These are phyloP conservation scores for Cicer arietinum DNA, from an alignment of 306 rosid species.

Conservation along the genomic window DNA sequence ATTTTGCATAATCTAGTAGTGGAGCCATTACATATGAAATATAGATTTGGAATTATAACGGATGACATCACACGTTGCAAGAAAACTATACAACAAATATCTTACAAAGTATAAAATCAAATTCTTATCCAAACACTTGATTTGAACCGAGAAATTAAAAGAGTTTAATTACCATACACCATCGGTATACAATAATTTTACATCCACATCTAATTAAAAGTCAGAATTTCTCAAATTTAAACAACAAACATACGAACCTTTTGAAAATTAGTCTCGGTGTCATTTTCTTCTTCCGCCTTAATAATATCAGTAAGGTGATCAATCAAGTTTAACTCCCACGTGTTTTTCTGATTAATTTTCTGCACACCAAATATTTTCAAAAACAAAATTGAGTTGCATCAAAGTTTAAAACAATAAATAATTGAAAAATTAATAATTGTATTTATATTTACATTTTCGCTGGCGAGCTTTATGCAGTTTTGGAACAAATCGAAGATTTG, in stretches of 20 bases:
- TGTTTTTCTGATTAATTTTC: slow-evolving; percentile 98
- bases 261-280: slow-evolving; percentile 89
- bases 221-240: too few species aligned
- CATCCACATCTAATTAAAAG: too few species aligned
- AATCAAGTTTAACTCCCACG: slow-evolving; percentile 94
- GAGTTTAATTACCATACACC: too few species aligned
- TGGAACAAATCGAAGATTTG: slow-evolving; percentile 90
- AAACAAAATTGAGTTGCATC: background rate
- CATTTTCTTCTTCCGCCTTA: slow-evolving; percentile 78
- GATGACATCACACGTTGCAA: background rate
- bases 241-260: slow-evolving; percentile 55
- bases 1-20: background rate
- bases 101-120: slow-evolving; percentile 25
- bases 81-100: slow-evolving; percentile 4
- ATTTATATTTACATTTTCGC: slow-evolving; percentile 70
- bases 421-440: too few species aligned
- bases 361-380: slow-evolving; percentile 46
- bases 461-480: slow-evolving; percentile 97
- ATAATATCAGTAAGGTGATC: slow-evolving; percentile 89
- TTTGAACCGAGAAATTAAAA: background rate
- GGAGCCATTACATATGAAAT: background rate
- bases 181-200: too few species aligned
- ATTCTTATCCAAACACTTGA: background rate
- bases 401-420: background rate
- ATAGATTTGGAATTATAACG: background rate